Base-by-base conservation (phyloP, 805 yeast genomes). In the Yueomyces sinensis region DNA sequence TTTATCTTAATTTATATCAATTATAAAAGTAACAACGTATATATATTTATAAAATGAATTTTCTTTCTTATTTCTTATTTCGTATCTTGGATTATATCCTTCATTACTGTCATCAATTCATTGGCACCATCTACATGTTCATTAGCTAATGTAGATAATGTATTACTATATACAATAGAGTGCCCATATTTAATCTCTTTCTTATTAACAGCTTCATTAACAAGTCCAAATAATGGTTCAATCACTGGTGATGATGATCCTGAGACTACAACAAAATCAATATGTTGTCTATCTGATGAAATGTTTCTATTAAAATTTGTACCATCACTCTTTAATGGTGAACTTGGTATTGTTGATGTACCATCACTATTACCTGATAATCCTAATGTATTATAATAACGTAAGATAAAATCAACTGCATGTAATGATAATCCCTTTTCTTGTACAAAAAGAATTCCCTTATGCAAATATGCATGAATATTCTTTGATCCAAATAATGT, bases 391-490 rank as follows among this genome's bases (percentile, higher is more conserved):
- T 58, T 56, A 40, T 59, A 51, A 32, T 54, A 59, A 31, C 58
- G 58, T 34, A 74, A 50, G 33, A 81, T 56, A 42, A 70, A 72
- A 9, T 68, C 61, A 30, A 79, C 54, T 0, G 86, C 76, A 35
- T 72, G 67, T 22, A 70, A 47, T 1, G 77, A 61, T 33, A 79
- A 58, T 36, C 75, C 72, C 29, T 66, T 62, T 42, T 78, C 76
- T 49, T 82, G 87, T 13, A 86, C 76, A 32, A 80, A 73, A 6
- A 86, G 76, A 31, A 75, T 70, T 41, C 74, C 72, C 40, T 74
- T 70, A 37, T 80, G 75, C 30, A 82, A 62, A 23, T 80, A 74
- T 2, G 95, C 95, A 56, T 84, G 94, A 14, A 87, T 66, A 29
- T 72, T 72, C 33, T 65, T 69, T n/a, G 68, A 71, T 13, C 70